Conservation (phyloP, 2,329 filamentous ascomycete species). For the Emmonsiellopsis sp. region DNA sequence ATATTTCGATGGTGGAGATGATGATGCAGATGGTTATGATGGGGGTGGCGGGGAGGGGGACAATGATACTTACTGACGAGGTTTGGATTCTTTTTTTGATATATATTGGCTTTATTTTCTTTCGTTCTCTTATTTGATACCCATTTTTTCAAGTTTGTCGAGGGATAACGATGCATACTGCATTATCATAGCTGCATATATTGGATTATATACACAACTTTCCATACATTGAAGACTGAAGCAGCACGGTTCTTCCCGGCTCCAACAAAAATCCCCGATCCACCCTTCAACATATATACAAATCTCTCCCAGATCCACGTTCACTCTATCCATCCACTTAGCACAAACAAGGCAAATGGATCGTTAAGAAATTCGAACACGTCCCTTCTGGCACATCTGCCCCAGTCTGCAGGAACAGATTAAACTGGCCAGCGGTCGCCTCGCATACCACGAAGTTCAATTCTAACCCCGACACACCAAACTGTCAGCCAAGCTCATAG, state of each 20-base stretch:
- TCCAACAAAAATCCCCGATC: too few species aligned
- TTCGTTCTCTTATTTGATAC: neutral
- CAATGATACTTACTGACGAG: constrained; percentile 32
- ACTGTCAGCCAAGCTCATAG: neutral
- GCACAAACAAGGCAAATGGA: constrained; percentile 47
- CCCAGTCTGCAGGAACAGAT: constrained; percentile 46
- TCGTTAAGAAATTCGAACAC: constrained; percentile 48
- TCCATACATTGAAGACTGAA: neutral
- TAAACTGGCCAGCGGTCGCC: constrained; percentile 37
- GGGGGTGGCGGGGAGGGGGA: constrained; percentile 46
- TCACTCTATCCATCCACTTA: constrained; percentile 12
- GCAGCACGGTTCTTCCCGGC: neutral
- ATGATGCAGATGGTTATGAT: constrained; percentile 46
- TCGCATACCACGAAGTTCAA: constrained; percentile 46
- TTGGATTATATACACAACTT: neutral
- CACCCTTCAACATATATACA: too few species aligned
- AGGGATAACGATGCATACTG: too few species aligned
- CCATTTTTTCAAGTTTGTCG: neutral
- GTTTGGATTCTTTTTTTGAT: constrained; percentile 22
- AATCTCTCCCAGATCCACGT: neutral
- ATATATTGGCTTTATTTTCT: constrained; percentile 1
- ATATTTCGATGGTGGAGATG: constrained; percentile 54
- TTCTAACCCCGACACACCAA: constrained; percentile 21
- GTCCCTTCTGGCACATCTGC: constrained; percentile 41
- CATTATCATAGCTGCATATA: neutral